Percentiles rank a stretch among this genome's conserved stretches.
phyloP scores from a whole-genome alignment of 2,329 filamentous ascomycete genomes.

The Cladosporium sp. region DNA sequence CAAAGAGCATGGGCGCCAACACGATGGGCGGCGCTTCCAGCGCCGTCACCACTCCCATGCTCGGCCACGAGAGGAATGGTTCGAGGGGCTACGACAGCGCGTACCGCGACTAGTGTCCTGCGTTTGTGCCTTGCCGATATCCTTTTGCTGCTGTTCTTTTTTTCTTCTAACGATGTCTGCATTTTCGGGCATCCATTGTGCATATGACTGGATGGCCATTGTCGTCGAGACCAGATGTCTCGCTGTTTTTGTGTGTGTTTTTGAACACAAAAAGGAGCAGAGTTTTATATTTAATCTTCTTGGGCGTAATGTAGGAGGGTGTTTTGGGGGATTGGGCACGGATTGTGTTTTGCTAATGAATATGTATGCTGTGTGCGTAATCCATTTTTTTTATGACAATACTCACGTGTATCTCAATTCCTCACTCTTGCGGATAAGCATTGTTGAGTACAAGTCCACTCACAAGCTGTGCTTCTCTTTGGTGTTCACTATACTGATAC shows the following conservation, averaged over 20 bases:
- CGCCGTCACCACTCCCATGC: constrained; percentile 13
- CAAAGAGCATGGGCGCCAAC: constrained; percentile 8
- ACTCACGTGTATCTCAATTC: too few relatives aligned
- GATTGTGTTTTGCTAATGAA: background rate
- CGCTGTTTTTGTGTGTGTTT: background rate
- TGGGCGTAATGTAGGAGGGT: background rate
- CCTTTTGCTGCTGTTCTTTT: background rate
- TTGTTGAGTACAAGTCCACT: too few relatives aligned
- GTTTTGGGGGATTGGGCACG: background rate
- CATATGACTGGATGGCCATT: background rate
- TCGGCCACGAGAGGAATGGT: constrained; percentile 7
- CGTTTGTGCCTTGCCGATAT: background rate
- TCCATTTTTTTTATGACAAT: too few relatives aligned
- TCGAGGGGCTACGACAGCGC: constrained; percentile 9
- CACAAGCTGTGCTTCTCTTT: too few relatives aligned
- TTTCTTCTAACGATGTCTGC: background rate
- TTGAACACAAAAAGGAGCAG: background rate
- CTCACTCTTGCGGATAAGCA: too few relatives aligned
- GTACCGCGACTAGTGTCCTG: background rate
- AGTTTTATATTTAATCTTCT: background rate
- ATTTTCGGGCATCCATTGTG: background rate
- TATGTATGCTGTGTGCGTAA: background rate
- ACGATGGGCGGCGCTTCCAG: constrained; percentile 15
- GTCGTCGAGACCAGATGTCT: background rate
- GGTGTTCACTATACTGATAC: too few relatives aligned